Conservation (phyloP, 352 stramenopile genomes). For the Phytophthora syringae region DNA sequence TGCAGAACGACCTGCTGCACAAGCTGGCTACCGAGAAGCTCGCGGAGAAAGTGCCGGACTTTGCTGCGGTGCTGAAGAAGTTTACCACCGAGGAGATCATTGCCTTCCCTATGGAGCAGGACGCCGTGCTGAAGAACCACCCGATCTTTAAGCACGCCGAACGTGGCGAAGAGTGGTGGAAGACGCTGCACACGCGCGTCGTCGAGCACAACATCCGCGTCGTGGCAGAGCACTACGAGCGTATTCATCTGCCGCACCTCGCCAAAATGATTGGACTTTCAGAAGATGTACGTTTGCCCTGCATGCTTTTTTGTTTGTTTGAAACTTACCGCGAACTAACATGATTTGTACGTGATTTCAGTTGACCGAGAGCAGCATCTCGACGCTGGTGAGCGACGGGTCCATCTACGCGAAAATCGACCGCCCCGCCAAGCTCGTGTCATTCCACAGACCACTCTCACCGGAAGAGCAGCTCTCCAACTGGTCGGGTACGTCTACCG, state of each 20-base stretch:
- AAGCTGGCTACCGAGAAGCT: constrained; percentile 70
- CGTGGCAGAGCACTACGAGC: constrained; percentile 95
- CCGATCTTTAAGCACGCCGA: constrained; percentile 83
- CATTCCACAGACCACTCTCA: constrained; percentile 91
- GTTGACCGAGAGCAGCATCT: constrained; percentile 82
- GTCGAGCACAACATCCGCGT: constrained; percentile 98
- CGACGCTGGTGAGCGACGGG: constrained; percentile 93
- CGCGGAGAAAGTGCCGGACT: constrained; percentile 68
- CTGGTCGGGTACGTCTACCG: constrained; percentile 86
- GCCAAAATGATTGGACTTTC: constrained; percentile 94
- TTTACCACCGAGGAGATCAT: constrained; percentile 98
- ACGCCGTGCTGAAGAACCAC: constrained; percentile 85
- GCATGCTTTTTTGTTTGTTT: not conserved
- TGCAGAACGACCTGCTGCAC: constrained; percentile 82
- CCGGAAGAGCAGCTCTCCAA: constrained; percentile 95
- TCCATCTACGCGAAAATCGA: constrained; percentile 98
- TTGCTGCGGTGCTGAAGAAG: constrained; percentile 73
- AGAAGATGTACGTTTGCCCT: constrained; percentile 79
- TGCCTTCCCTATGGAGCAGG: constrained; percentile 92
- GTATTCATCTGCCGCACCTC: constrained; percentile 94
- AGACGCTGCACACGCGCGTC: constrained; percentile 92
- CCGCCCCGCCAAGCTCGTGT: constrained; percentile 96
- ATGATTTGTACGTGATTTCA: constrained; percentile 26
- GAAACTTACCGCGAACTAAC: constrained; percentile 2
- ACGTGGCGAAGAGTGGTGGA: constrained; percentile 84